Evolutionary conservation across 805 yeast genomes (phyloP).

Genomic region (Yarrowia sp.): DNA sequence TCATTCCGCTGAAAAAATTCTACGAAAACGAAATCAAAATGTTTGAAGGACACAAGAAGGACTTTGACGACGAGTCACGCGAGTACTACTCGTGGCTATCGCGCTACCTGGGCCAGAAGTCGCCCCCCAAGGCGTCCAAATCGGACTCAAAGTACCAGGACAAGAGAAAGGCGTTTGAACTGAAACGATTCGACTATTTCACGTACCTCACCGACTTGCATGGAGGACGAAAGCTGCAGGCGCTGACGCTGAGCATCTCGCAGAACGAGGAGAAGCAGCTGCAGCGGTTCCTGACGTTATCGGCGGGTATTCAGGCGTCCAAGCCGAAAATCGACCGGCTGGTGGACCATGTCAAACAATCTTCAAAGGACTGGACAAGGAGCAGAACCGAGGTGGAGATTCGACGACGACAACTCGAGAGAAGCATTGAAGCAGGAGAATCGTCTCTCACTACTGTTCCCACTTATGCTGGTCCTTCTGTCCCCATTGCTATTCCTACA

Average conservation of each 20-base stretch:
- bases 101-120: slow-evolving; percentile 42
- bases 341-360: slow-evolving; percentile 39
- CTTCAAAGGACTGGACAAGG: slow-evolving; percentile 42
- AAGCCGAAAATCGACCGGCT: slow-evolving; percentile 38
- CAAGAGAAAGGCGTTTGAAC: slow-evolving; percentile 43
- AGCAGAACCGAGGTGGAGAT: slow-evolving; percentile 44
- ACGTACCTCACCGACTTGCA: slow-evolving; percentile 43
- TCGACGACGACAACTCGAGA: slow-evolving; percentile 40
- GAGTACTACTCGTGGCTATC: slow-evolving; percentile 48
- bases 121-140: slow-evolving; percentile 36
- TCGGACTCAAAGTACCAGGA: slow-evolving; percentile 44
- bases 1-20: slow-evolving; percentile 42
- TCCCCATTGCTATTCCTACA: background rate
- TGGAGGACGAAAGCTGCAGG: slow-evolving; percentile 45
- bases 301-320: slow-evolving; percentile 34
- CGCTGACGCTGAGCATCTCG: slow-evolving; percentile 41
- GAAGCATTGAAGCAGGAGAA: slow-evolving; percentile 31
- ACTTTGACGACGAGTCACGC: slow-evolving; percentile 46
- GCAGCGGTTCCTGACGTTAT: slow-evolving; percentile 35
- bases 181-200: slow-evolving; percentile 45
- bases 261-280: slow-evolving; percentile 41
- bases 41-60: slow-evolving; percentile 43
- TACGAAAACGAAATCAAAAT: slow-evolving; percentile 45
- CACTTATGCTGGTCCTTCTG: background rate
- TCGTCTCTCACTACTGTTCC: background rate